A percentile compares a stretch with the other conserved stretches of the same genome.
Evolutionary conservation across 805 yeast genomes (phyloP).

Genomic region (Starmerella ratchasimensis): DNA sequence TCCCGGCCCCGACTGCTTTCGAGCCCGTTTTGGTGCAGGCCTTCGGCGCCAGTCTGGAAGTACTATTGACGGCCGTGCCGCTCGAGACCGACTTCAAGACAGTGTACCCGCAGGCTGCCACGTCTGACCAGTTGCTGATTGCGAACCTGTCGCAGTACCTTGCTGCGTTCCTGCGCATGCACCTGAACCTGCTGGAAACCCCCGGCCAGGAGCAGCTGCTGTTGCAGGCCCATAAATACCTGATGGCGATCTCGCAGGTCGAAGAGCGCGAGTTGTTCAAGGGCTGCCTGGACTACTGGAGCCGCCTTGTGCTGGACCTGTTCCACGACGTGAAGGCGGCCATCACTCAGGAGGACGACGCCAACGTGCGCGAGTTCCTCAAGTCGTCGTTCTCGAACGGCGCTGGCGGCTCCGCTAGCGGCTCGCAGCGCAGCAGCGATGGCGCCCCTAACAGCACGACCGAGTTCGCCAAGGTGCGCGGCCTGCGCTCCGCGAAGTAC

Average conservation of each 20-base stretch:
- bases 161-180: constrained; percentile 68
- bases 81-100: constrained; percentile 53
- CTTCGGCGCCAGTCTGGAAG: constrained; percentile 63
- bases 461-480: constrained; percentile 5
- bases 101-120: constrained; percentile 59
- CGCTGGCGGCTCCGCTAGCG: constrained; percentile 24
- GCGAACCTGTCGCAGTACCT: constrained; percentile 92
- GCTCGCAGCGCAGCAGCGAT: constrained; percentile 25
- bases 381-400: constrained; percentile 21
- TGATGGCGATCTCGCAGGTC: constrained; percentile 72
- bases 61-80: constrained; percentile 56
- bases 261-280: constrained; percentile 94
- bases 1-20: constrained; percentile 38
- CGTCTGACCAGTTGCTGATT: constrained; percentile 81
- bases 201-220: constrained; percentile 47
- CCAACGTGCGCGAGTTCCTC: constrained; percentile 51
- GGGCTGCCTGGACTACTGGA: constrained; percentile 92
- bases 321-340: constrained; percentile 74
- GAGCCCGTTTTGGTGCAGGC: constrained; percentile 47
- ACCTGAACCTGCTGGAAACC: constrained; percentile 41
- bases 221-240: constrained; percentile 60
- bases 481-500: constrained; percentile 70
- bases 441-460: constrained; percentile 67
- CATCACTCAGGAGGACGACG: constrained; percentile 59
- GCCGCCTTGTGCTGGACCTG: constrained; percentile 64